These are phyloP conservation scores for Ganoderma multipileum DNA, from an alignment of 1,284 basidiomycete species.

Conservation along the genomic window DNA sequence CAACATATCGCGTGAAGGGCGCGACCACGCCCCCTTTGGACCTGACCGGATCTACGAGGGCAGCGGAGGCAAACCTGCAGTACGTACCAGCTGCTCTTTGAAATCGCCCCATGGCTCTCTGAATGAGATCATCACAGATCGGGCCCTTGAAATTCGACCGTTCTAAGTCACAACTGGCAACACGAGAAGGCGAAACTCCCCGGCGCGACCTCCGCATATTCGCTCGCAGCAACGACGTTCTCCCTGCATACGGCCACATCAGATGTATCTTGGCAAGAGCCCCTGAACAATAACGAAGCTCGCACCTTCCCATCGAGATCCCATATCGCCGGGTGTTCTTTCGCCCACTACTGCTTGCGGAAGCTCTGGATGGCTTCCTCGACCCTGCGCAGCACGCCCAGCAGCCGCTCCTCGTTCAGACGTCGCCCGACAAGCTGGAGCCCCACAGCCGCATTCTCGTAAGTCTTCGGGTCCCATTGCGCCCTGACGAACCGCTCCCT, in stretches of 20 bases:
- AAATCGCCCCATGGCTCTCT: neutral
- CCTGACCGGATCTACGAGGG: constrained; percentile 10
- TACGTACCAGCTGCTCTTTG: neutral
- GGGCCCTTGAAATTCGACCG: constrained; percentile 4
- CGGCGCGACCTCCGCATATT: constrained; percentile 1
- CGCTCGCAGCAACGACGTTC: neutral
- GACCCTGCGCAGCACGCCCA: constrained; percentile 52
- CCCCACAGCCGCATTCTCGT: constrained; percentile 52
- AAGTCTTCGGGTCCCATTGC: constrained; percentile 53
- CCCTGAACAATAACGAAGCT: neutral
- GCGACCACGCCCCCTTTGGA: neutral
- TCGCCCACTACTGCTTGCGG: constrained; percentile 13
- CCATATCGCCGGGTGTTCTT: neutral
- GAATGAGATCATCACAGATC: constrained; percentile 11
- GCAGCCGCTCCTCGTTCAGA: constrained; percentile 55
- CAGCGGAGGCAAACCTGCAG: constrained; percentile 6
- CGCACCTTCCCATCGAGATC: constrained; percentile 8
- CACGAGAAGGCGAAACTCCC: neutral
- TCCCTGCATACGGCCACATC: constrained; percentile 9
- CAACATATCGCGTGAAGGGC: neutral
- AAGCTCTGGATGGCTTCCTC: constrained; percentile 41
- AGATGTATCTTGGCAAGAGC: constrained; percentile 9
- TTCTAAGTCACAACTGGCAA: neutral
- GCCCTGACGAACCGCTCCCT: constrained; percentile 45
- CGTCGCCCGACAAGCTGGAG: constrained; percentile 58